phyloP scores from a whole-genome alignment of 2,329 filamentous ascomycete genomes.

The Botrytis cinerea region DNA sequence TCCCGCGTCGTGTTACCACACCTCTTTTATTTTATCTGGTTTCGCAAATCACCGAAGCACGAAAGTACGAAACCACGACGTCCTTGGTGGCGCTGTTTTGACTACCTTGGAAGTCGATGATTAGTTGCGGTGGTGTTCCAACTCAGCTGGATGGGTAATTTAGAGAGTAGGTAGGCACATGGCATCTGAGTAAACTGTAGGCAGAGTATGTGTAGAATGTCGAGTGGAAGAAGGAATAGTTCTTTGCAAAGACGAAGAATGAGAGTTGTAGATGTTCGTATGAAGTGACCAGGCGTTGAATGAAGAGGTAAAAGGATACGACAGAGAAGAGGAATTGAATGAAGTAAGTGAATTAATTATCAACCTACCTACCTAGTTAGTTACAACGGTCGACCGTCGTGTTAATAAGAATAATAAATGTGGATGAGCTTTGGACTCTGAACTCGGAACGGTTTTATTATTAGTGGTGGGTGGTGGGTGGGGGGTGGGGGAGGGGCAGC shows the following conservation, averaged over 20 bases:
- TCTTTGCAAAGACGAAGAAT: neutral
- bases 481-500: constrained; percentile 5
- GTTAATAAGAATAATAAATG: neutral
- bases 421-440: neutral
- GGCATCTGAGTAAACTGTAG: neutral
- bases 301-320: neutral
- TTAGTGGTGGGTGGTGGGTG: neutral
- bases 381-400: neutral
- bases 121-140: constrained; percentile 9
- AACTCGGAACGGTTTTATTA: neutral
- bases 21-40: constrained; percentile 11
- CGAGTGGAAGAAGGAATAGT: neutral
- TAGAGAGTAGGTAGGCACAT: neutral
- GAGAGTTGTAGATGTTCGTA: neutral
- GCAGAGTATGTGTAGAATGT: neutral
- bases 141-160: constrained; percentile 15
- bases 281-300: neutral
- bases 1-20: constrained; percentile 24
- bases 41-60: constrained; percentile 5
- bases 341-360: neutral
- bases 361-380: neutral
- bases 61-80: constrained; percentile 1
- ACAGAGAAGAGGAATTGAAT: neutral
- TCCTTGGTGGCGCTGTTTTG: constrained; percentile 18
- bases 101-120: constrained; percentile 7